Evolutionary conservation across 805 yeast species (phyloP), one percentile per base, ranked within the genome.

Genomic region (Candida easanensis): DNA sequence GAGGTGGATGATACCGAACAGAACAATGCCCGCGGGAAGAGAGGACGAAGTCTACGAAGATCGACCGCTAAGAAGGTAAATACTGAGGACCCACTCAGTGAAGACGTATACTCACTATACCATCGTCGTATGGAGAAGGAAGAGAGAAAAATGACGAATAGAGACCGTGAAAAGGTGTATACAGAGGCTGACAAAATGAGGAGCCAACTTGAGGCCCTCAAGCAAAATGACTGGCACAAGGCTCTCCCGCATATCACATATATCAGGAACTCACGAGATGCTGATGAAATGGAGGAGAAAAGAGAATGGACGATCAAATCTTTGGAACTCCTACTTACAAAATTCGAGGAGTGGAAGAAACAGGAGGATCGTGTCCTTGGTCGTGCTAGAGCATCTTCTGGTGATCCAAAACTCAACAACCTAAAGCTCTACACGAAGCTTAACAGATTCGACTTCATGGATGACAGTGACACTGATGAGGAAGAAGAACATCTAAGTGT

Each of bases 61-160:
- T 44, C 54, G 13, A 52, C 55, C 7, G 34, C 46, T 9, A 33
- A 41, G 48, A 46, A 38, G 28, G 39, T 27, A 5, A 13, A 10
- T 18, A 33, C 30, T 10, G 32, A 39, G 9, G 81, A 76, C 45
- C 80, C 82, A 1, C 60, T 84, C 32, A 49, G 51, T 1, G 81
- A 77, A 49, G 52, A 54, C 0, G 15, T 67, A 13, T 80, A 65
- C 54, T 53, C 58, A 23, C 47, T 65, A 10, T 75, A 74, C 52
- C 88, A 84, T 61, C 67, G 71, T 32, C 66, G 77, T 19, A 76
- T 82, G 78, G 83, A 76, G 51, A 76, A 77, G 41, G 83, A 80
- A 39, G 93, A 84, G 60, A 74, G 75, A 53, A 69, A 74, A 32
- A 79, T 82, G 74, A 27, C 50, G 23, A 59, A 59, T 39, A 63